Base-by-base conservation (phyloP, 116 monocot genomes). In the Iris pallida region DNA sequence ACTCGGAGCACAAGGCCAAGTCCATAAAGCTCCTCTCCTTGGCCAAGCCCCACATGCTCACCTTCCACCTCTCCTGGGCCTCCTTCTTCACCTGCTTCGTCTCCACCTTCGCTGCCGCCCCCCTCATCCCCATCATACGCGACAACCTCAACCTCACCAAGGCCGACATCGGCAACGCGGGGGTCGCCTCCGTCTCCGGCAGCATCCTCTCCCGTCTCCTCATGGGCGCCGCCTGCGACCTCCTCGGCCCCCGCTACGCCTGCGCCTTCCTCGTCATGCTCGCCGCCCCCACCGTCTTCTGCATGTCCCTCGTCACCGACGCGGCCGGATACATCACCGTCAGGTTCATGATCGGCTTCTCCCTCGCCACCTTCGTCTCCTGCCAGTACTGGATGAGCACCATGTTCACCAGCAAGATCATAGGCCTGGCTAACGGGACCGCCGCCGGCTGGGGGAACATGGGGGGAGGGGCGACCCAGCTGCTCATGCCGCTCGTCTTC, bases 331-430 rank as follows among this genome's bases (percentile, higher is more conserved):
- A 77, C 75, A 82, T 89, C 49, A 15, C 56, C 4, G 73, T 90
- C 16, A 52, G 90, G 20, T 90, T 90, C 81, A 43, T 90, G 56
- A 90, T 81, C 17, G 90, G 90, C 1, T 90, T 90, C 71, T 90
- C 90, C 4, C 74, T 90, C 47, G 90, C 90, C 7, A 86, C 83
- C 41, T 90, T 90, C 71, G 90, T 90, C 16, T 81, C 80, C 1
- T 83, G 83, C 71, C 90, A 90, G 76, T 90, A 83, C 73, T 90
- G 90, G 90, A 90, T 90, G 90, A 90, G 90, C 78, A 81, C 90
- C 46, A 90, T 90, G 90, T 90, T 90, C 83, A 83, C 80, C 69
- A 68, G 70, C 79, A 73, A 78, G 73, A 83, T 83, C 54, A 83
- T 90, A 49, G 90, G 90, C 8, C 20, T 71, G 8, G 90, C 71